Evolutionary conservation across 257 asterid species (phyloP), one percentile per base, ranked within the genome.

Genomic region (Solanum pimpinellifolium): DNA sequence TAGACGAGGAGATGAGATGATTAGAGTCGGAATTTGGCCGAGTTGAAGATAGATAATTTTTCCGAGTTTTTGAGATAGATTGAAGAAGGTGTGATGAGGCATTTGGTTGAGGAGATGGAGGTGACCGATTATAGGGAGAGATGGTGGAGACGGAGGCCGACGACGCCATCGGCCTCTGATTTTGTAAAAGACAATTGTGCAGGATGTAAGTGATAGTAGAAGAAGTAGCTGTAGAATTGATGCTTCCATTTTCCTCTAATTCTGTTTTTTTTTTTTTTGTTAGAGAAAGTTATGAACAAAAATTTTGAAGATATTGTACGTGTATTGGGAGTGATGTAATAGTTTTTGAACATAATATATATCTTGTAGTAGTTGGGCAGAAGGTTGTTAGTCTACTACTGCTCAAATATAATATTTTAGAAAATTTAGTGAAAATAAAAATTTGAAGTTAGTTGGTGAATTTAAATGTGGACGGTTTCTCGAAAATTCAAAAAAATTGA

Each of bases 41-140:
- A 91, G 91, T 11, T 69, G 92, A 47, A 91, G 88, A 88, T 85
- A 39, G 23, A 91, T 21, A 15, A 91, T 82, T 9, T 92, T 91
- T 4, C 93, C 93, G 52, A 86, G 87, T 13, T 82, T 75, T 12
- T 39, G 31, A 69, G 91, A 83, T 10, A 91, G 88, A 15, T 49
- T 46, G 20, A 91, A 85, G 15, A 91, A 88, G 80, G 84, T 46
- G 23, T 66, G 86, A 85, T 91, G 93, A 16, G 93, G 93, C 90
- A 89, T 89, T 70, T 74, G 89, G 0, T 73, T 83, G 70, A 90
- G 90, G 86, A 91, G 91, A 75, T 90, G 92, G 1, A 91, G 90
- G 89, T 91, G 90, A 25, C 93, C 93, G 37, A 91, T 87, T 46
- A 91, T 25, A 4, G 93, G 91, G 3, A 89, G 90, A 46, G 92